Conservation (phyloP, 495 filamentous ascomycete species). For the Haplographium delicatum region DNA sequence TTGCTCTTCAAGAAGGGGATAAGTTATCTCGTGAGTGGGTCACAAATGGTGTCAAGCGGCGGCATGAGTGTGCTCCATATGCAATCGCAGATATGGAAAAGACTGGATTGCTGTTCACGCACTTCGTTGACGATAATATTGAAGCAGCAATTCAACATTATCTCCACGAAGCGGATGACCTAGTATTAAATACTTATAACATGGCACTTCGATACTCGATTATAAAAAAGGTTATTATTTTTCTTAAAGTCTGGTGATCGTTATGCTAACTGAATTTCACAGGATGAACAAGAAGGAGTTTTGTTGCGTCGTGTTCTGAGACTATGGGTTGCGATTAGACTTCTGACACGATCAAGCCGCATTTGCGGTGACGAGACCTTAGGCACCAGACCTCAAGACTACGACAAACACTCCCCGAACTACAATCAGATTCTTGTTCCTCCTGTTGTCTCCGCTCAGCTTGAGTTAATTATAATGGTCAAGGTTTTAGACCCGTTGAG, state of each 20-base stretch:
- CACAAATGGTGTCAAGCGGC: conserved; percentile 29
- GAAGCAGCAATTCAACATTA: conserved; percentile 36
- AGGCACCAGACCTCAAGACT: conserved; percentile 42
- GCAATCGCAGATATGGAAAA: conserved; percentile 45
- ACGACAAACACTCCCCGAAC: conserved; percentile 44
- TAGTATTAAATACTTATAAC: conserved; percentile 39
- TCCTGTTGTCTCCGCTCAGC: conserved; percentile 55
- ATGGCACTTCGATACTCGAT: conserved; percentile 32
- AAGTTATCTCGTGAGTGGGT: conserved; percentile 4
- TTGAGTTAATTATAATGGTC: conserved; percentile 50
- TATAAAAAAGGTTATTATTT: background rate
- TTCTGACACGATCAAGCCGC: conserved; percentile 51
- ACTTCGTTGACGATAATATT: conserved; percentile 38
- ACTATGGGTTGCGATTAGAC: conserved; percentile 52
- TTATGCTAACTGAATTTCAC: conserved; percentile 19
- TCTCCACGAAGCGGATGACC: conserved; percentile 30
- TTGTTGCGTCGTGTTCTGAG: conserved; percentile 45
- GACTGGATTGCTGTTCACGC: conserved; percentile 34
- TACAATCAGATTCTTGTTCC: conserved; percentile 49
- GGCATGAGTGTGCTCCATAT: conserved; percentile 35
- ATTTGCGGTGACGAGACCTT: conserved; percentile 51
- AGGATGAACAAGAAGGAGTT: conserved; percentile 30
- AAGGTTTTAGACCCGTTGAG: conserved; percentile 47
- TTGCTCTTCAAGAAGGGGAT: conserved; percentile 12
- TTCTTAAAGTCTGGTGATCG: background rate